Conservation (phyloP, 2,329 filamentous ascomycete genomes). For the Neonectria coccinea region DNA sequence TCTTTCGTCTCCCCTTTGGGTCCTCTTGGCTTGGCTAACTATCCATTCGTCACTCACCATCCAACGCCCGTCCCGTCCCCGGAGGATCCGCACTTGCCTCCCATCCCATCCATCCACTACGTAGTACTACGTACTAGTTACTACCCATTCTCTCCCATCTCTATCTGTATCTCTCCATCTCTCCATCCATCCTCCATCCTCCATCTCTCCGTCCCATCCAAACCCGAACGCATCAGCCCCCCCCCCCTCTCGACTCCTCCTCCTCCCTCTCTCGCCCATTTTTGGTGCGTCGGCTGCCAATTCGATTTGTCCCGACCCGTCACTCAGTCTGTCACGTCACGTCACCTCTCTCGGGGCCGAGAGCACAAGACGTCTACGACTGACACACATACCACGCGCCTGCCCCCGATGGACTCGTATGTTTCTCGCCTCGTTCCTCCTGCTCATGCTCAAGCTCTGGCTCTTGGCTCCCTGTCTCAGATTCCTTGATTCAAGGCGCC, state of each 20-base stretch:
- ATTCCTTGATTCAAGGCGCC: constrained; percentile 34
- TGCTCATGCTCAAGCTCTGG: neutral
- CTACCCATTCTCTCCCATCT: constrained; percentile 18
- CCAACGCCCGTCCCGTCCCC: constrained; percentile 20
- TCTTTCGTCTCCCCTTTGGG: constrained; percentile 10
- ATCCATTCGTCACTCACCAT: constrained; percentile 17
- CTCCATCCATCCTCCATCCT: constrained; percentile 5
- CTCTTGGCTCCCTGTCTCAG: constrained; percentile 13
- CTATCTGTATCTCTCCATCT: constrained; percentile 13
- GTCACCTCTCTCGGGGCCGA: constrained; percentile 43
- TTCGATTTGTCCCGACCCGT: constrained; percentile 25
- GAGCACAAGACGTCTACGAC: constrained; percentile 42
- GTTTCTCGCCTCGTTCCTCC: constrained; percentile 35
- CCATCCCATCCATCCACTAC: constrained; percentile 1
- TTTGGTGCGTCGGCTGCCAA: constrained; percentile 28
- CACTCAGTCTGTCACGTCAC: constrained; percentile 37
- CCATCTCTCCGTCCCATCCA: constrained; percentile 8
- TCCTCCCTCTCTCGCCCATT: constrained; percentile 7
- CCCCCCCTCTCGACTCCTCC: constrained; percentile 8
- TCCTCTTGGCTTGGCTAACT: constrained; percentile 18
- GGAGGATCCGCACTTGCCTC: constrained; percentile 28
- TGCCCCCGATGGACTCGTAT: constrained; percentile 48
- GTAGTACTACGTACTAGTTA: neutral
- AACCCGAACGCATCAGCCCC: constrained; percentile 3
- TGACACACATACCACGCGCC: constrained; percentile 40